A percentile compares a stretch with the other conserved stretches of the same genome.
Evolutionary conservation across 2,329 filamentous ascomycete species (phyloP).

Genomic region (Exophiala viscosa): DNA sequence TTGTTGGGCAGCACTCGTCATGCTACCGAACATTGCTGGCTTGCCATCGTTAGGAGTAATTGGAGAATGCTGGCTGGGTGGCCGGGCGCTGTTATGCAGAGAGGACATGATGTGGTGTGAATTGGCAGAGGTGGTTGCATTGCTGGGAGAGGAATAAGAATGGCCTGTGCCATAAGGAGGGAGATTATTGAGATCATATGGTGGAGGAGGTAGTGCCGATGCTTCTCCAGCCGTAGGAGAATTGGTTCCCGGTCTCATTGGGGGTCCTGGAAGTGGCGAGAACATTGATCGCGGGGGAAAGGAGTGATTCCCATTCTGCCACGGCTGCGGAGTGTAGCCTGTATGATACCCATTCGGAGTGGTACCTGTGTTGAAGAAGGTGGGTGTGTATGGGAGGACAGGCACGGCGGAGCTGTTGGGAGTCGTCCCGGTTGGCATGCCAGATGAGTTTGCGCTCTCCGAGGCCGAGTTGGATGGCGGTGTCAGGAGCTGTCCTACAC

Average conservation of each 20-base stretch:
- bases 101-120: constrained; percentile 19
- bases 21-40: constrained; percentile 51
- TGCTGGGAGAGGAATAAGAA: constrained; percentile 26
- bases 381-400: constrained; percentile 56
- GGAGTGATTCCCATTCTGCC: constrained; percentile 38
- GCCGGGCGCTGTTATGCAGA: constrained; percentile 16
- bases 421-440: constrained; percentile 39
- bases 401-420: constrained; percentile 57
- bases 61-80: constrained; percentile 25
- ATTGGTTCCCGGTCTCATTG: constrained; percentile 51
- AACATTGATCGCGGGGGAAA: constrained; percentile 52
- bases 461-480: constrained; percentile 57
- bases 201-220: constrained; percentile 58
- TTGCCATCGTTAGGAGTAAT: constrained; percentile 35
- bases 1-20: constrained; percentile 40
- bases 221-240: constrained; percentile 59
- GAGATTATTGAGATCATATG: constrained; percentile 61
- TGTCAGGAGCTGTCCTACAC: constrained; percentile 60
- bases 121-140: constrained; percentile 23
- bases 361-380: constrained; percentile 60
- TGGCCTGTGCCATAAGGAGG: constrained; percentile 14
- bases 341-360: constrained; percentile 54
- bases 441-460: constrained; percentile 52
- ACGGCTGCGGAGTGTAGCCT: constrained; percentile 45
- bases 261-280: constrained; percentile 54